Evolutionary conservation across 345 rosid species (phyloP).

Genomic region (Melaleuca quinquenervia): DNA sequence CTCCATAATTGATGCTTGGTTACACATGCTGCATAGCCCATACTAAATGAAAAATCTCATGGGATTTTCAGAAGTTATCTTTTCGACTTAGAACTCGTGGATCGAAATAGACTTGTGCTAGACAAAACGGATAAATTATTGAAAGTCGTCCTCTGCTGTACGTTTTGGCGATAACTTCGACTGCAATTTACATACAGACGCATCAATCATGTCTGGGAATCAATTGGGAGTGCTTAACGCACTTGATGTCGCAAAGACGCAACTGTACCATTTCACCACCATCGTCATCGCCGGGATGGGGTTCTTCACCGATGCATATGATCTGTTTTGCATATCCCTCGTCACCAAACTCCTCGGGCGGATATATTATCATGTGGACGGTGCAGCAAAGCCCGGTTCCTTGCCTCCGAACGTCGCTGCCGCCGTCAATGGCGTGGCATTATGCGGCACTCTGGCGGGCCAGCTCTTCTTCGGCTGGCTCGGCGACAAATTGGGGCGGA

Average conservation of each 20-base stretch:
- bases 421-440: conserved; percentile 68
- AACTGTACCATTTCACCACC: conserved; percentile 50
- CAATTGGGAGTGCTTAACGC: conserved; percentile 36
- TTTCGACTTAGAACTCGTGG: not conserved
- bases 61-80: not conserved
- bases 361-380: conserved; percentile 41
- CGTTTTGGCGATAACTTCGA: not conserved
- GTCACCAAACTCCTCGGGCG: conserved; percentile 70
- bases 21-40: not conserved
- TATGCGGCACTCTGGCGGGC: conserved; percentile 60
- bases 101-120: not conserved
- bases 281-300: conserved; percentile 77
- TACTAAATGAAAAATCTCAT: not conserved
- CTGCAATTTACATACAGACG: not conserved
- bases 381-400: conserved; percentile 36
- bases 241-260: conserved; percentile 53
- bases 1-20: not conserved
- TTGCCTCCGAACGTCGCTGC: conserved; percentile 48
- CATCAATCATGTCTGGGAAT: conserved; percentile 19
- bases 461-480: conserved; percentile 84
- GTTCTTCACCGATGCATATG: conserved; percentile 76
- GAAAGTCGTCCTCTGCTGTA: not conserved
- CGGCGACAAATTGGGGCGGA: conserved; percentile 74
- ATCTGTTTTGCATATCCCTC: conserved; percentile 66
- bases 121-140: not conserved